Percentiles rank a stretch among this genome's conserved stretches.
phyloP scores from a whole-genome alignment of 2,329 filamentous ascomycete species.

The Chalaropsis thielavioides region DNA sequence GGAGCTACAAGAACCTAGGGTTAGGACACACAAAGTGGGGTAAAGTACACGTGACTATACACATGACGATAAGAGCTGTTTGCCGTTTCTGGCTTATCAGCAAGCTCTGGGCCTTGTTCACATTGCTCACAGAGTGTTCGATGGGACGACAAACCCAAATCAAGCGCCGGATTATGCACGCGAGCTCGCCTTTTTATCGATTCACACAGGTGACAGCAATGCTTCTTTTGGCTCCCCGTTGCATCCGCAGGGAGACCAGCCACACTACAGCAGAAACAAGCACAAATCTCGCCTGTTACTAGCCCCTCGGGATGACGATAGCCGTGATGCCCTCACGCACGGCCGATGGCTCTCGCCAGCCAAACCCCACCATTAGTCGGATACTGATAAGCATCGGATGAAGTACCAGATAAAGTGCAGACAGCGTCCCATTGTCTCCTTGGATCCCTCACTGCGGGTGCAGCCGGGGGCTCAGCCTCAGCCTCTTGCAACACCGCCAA shows the following conservation, averaged over 20 bases:
- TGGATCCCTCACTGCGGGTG: background rate
- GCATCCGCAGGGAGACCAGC: background rate
- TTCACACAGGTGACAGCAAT: background rate
- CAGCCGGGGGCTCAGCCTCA: background rate
- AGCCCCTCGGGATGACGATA: background rate
- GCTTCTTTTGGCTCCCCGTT: background rate
- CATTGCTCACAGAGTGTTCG: no score
- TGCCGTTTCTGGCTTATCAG: background rate
- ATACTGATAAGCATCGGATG: no score
- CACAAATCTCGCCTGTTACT: background rate
- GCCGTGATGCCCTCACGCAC: background rate
- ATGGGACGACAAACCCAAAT: background rate
- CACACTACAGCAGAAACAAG: background rate
- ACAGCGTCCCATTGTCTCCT: background rate
- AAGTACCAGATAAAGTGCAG: no score
- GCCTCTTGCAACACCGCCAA: background rate
- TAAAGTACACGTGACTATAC: background rate
- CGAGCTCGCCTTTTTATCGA: no score
- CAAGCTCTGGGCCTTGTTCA: background rate
- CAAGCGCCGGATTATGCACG: background rate
- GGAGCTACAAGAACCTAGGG: background rate
- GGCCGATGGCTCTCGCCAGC: no score
- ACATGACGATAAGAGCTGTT: conserved; percentile 1
- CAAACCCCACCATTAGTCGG: no score
- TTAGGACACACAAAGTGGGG: background rate